phyloP scores from a whole-genome alignment of 2,329 filamentous ascomycete species.

The Coniochaeta sp. region DNA sequence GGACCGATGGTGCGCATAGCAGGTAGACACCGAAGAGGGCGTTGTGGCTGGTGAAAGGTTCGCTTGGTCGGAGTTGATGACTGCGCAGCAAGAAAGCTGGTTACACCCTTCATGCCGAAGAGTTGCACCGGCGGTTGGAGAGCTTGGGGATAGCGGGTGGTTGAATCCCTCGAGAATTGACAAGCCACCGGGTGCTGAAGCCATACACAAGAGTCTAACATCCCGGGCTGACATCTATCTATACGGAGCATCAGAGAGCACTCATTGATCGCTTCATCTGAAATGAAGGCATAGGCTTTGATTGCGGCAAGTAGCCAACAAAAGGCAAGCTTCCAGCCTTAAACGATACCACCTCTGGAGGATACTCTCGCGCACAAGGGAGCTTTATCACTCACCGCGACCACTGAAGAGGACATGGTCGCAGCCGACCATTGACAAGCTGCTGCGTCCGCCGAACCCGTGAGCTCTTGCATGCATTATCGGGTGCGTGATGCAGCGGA shows the following conservation, averaged over 20 bases:
- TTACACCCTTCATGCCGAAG: background rate
- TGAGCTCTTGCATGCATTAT: slow-evolving; percentile 1
- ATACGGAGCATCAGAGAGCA: no score
- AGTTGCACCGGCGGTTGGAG: background rate
- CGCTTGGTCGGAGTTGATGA: background rate
- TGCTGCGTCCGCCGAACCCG: background rate
- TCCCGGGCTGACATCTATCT: no score
- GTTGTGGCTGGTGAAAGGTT: background rate
- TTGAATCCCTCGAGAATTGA: no score
- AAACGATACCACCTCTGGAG: no score
- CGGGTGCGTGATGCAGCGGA: background rate
- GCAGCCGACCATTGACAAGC: background rate
- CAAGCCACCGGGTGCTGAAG: no score
- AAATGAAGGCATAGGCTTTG: background rate
- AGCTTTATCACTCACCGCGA: background rate
- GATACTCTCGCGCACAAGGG: no score
- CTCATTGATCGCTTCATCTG: background rate
- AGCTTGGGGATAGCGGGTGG: no score
- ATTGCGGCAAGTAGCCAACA: no score
- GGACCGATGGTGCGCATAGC: slow-evolving; percentile 6
- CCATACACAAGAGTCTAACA: no score
- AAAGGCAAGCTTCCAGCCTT: no score
- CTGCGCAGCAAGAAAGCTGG: background rate
- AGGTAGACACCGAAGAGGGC: background rate
- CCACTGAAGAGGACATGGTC: background rate